Evolutionary conservation across 257 asterid genomes (phyloP).

Genomic region (Marsdenia floribunda): DNA sequence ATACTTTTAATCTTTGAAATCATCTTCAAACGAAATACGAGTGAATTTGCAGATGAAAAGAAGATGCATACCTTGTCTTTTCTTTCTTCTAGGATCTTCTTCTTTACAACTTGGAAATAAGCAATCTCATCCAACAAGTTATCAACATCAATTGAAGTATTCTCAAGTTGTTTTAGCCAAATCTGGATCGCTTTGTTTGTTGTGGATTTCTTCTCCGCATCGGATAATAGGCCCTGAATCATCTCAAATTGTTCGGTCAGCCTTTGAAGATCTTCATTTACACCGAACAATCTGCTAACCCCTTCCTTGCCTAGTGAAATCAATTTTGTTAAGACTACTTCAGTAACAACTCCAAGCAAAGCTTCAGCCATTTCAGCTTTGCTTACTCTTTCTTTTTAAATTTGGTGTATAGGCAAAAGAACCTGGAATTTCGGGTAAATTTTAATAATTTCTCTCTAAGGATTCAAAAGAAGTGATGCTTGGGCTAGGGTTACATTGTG

Average conservation of each 20-base stretch:
- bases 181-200: not conserved
- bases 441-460: no score
- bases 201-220: not conserved
- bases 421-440: no score
- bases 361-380: no score
- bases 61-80: not conserved
- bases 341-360: conserved; percentile 1
- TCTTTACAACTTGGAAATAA: not conserved
- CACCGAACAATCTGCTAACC: not conserved
- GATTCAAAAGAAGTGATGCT: no score
- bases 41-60: no score
- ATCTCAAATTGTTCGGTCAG: not conserved
- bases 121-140: conserved; percentile 15
- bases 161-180: conserved; percentile 25
- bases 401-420: no score
- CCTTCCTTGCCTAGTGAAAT: conserved; percentile 3
- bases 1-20: not conserved
- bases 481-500: no score
- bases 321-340: not conserved
- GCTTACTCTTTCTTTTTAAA: no score
- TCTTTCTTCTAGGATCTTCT: not conserved
- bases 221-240: not conserved
- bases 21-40: not conserved
- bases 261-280: not conserved
- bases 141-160: conserved; percentile 18